These are phyloP conservation scores for Trichomonas tenax DNA, from an alignment of 208 protist genomes.

Conservation along the genomic window DNA sequence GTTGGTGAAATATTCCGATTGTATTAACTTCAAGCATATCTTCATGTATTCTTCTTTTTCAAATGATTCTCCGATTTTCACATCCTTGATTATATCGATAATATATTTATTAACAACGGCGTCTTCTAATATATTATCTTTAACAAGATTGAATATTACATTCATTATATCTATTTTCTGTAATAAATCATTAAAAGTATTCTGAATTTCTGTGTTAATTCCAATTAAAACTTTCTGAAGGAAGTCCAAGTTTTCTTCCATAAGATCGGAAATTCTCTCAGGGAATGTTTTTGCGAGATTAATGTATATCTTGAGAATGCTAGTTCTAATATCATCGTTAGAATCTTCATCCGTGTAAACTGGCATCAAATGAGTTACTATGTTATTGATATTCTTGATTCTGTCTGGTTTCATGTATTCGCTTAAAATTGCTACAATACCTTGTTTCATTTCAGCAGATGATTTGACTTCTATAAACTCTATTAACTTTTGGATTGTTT, in stretches of 20 bases:
- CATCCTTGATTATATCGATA: neutral
- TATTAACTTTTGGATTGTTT: neutral
- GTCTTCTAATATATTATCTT: neutral
- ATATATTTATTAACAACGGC: neutral
- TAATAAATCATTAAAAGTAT: neutral
- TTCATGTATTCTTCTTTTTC: neutral
- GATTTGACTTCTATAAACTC: neutral
- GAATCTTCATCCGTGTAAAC: neutral
- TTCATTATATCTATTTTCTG: neutral
- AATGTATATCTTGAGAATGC: neutral
- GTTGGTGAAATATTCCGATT: neutral
- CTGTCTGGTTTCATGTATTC: neutral
- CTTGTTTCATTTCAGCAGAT: neutral
- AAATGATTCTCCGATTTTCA: neutral
- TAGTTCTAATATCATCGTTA: neutral
- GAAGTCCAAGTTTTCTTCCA: neutral
- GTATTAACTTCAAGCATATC: neutral
- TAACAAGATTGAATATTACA: neutral
- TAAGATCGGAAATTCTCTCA: neutral
- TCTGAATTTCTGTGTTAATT: neutral
- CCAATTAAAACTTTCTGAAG: neutral
- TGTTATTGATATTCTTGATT: neutral
- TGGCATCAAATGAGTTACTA: neutral
- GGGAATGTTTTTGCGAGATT: neutral
- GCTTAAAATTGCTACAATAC: neutral